These are phyloP conservation scores for Artemisia tridentata DNA, from an alignment of 129 eudicot genomes.

Conservation along the genomic window DNA sequence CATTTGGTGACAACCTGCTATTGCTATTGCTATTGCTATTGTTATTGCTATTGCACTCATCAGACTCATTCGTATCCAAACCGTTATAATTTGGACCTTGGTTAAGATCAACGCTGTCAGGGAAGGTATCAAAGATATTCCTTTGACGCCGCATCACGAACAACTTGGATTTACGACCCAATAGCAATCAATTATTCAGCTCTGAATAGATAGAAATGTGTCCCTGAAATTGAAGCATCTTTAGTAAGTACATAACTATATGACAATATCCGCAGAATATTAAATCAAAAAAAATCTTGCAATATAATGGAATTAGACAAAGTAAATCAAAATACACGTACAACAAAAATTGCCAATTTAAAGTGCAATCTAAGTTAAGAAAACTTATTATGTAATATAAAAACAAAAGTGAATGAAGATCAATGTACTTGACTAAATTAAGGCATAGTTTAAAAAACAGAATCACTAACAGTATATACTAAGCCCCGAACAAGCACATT, in stretches of 20 bases:
- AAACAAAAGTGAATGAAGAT: no score
- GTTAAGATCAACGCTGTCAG: constrained; percentile 57
- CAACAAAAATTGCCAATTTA: no score
- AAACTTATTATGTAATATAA: no score
- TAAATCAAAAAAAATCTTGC: not conserved
- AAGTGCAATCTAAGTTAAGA: no score
- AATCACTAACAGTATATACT: no score
- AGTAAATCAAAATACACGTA: not conserved
- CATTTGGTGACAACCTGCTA: constrained; percentile 51
- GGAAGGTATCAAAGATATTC: constrained; percentile 43
- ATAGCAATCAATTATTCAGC: not conserved
- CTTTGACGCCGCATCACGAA: constrained; percentile 51
- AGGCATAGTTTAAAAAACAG: no score
- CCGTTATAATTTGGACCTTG: constrained; percentile 49
- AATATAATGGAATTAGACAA: not conserved
- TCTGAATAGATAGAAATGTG: not conserved
- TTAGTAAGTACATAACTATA: not conserved
- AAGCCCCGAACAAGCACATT: no score
- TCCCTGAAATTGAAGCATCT: constrained; percentile 16
- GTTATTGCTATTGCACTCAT: constrained; percentile 33
- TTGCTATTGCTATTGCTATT: no score
- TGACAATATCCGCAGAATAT: not conserved
- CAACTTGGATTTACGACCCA: constrained; percentile 10
- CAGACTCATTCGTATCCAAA: constrained; percentile 38
- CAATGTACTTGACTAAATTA: no score